phyloP scores from a whole-genome alignment of 23 red algal species.

The Gracilaria vermiculophylla region DNA sequence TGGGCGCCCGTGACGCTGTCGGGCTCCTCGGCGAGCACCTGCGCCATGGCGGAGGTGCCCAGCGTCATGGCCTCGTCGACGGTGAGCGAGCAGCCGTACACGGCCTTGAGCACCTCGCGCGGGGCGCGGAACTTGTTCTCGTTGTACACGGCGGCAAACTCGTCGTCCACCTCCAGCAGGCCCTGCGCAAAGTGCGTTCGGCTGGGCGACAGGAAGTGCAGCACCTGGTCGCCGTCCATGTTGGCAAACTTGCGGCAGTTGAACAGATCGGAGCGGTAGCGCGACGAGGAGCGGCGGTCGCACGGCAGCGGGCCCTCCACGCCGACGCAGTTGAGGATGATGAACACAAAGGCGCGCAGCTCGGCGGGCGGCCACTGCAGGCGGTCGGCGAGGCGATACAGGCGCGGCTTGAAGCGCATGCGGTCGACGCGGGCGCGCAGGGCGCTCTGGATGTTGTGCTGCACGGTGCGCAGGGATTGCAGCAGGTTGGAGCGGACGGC shows the following conservation, averaged over 20 bases:
- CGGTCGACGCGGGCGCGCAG: conserved; percentile 4
- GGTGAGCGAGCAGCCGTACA: conserved; percentile 53
- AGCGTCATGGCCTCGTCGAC: conserved; percentile 71
- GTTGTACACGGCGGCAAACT: conserved; percentile 59
- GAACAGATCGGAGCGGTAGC: conserved; percentile 28
- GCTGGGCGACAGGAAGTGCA: conserved; percentile 57
- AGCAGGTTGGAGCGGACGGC: conserved; percentile 8
- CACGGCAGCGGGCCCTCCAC: conserved; percentile 50
- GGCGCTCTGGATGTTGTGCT: conserved; percentile 10
- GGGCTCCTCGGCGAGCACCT: conserved; percentile 51
- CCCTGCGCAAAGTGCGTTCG: conserved; percentile 45
- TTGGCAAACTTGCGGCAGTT: conserved; percentile 48
- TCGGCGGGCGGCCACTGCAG: not conserved
- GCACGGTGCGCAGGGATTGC: conserved; percentile 23
- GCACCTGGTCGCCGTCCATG: conserved; percentile 42
- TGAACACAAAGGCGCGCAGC: conserved; percentile 62
- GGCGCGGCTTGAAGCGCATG: conserved; percentile 50
- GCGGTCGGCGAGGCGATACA: conserved; percentile 55
- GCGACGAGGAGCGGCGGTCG: conserved; percentile 11
- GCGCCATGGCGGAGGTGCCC: conserved; percentile 25
- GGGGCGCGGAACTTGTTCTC: conserved; percentile 64
- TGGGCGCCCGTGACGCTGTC: conserved; percentile 39
- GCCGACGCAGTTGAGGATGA: conserved; percentile 59
- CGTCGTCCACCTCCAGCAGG: conserved; percentile 63
- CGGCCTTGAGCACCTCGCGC: conserved; percentile 60